Evolutionary conservation across 2,329 filamentous ascomycete genomes (phyloP).

Genomic region (Elsinoe arachidis): DNA sequence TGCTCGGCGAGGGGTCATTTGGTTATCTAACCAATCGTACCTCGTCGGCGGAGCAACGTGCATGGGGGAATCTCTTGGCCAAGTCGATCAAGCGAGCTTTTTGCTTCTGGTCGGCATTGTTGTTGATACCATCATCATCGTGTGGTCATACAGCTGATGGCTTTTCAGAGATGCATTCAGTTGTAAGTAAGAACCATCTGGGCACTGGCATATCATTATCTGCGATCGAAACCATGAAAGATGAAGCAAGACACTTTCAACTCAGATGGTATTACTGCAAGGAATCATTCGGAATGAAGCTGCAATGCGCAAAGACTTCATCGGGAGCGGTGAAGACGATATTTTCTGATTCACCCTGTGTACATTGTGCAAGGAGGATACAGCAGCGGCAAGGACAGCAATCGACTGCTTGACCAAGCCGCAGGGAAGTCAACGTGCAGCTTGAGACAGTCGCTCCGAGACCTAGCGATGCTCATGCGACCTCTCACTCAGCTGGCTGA

Average conservation of each 20-base stretch:
- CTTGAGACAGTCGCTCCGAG: background rate
- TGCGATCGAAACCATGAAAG: too few species aligned
- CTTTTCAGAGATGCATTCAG: too few species aligned
- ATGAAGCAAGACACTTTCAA: too few species aligned
- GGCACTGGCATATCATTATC: background rate
- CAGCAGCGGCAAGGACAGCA: too few species aligned
- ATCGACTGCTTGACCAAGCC: too few species aligned
- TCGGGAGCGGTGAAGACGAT: too few species aligned
- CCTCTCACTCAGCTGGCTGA: background rate
- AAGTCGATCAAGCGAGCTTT: background rate
- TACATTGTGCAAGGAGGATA: too few species aligned
- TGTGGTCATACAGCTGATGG: background rate
- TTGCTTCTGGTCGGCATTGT: background rate
- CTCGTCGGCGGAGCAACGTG: conserved; percentile 4
- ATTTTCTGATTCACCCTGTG: too few species aligned
- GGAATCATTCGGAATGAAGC: too few species aligned
- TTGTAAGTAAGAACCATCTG: too few species aligned
- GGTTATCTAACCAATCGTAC: conserved; percentile 2
- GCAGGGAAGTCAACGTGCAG: background rate
- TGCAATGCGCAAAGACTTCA: too few species aligned
- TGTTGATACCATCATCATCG: background rate
- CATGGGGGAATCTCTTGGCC: conserved; percentile 1
- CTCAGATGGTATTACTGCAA: too few species aligned
- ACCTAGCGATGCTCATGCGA: background rate
- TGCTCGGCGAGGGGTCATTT: background rate